A percentile compares a stretch with the other conserved stretches of the same genome.
phyloP scores from a whole-genome alignment of 2,329 filamentous ascomycete species.

The Incumbomyces lentus region DNA sequence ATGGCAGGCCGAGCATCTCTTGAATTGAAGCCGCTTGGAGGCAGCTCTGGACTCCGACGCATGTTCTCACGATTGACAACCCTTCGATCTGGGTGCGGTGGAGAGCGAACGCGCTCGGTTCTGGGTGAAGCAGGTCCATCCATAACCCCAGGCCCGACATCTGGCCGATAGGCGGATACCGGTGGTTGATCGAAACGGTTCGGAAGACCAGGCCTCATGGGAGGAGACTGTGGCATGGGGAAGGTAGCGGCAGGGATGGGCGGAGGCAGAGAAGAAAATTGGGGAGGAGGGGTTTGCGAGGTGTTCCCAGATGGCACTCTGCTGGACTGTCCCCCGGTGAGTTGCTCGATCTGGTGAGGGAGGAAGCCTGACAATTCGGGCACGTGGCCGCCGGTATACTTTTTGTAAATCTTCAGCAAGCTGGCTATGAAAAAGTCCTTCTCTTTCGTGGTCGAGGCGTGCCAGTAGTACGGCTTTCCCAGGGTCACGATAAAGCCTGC shows the following conservation, averaged over 20 bases:
- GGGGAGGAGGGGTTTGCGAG: slow-evolving; percentile 10
- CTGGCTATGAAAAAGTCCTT: slow-evolving; percentile 98
- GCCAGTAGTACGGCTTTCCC: slow-evolving; percentile 94
- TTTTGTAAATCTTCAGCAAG: slow-evolving; percentile 88
- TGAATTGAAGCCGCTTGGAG: neutral
- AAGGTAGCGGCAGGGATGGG: slow-evolving; percentile 9
- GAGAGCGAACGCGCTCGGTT: slow-evolving; percentile 9
- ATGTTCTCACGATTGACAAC: slow-evolving; percentile 4
- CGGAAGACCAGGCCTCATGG: slow-evolving; percentile 6
- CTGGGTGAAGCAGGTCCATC: slow-evolving; percentile 9
- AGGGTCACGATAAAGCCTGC: slow-evolving; percentile 81
- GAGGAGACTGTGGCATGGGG: slow-evolving; percentile 15
- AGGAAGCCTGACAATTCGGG: slow-evolving; percentile 79
- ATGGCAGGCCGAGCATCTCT: slow-evolving; percentile 1
- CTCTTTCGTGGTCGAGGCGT: slow-evolving; percentile 84
- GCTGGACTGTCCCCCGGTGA: slow-evolving; percentile 43
- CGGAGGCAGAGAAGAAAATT: slow-evolving; percentile 6
- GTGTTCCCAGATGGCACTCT: slow-evolving; percentile 15
- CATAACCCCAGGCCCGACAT: slow-evolving; percentile 9
- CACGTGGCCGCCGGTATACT: slow-evolving; percentile 79
- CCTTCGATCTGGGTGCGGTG: slow-evolving; percentile 1
- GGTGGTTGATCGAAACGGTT: slow-evolving; percentile 10
- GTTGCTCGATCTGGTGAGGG: slow-evolving; percentile 61
- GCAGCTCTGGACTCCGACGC: neutral
- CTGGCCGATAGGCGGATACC: neutral